Evolutionary conservation across 2,329 filamentous ascomycete genomes (phyloP).

Genomic region (Chaetomiaceae sp.): DNA sequence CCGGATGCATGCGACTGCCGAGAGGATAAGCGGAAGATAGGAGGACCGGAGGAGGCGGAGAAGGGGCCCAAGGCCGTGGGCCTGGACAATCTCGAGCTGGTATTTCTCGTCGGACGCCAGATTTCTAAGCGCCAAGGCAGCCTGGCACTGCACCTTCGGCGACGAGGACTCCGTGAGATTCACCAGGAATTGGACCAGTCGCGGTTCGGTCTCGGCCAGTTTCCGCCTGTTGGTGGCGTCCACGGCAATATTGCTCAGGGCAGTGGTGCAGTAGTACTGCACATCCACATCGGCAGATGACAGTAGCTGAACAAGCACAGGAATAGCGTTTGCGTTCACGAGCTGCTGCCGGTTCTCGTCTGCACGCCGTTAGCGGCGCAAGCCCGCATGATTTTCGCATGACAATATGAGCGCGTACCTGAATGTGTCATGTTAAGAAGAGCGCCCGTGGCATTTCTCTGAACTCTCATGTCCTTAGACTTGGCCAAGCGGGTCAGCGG

Average conservation of each 20-base stretch:
- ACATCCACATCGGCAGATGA: slow-evolving; percentile 93
- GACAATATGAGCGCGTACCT: slow-evolving; percentile 47
- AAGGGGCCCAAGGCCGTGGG: slow-evolving; percentile 76
- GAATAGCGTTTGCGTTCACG: slow-evolving; percentile 95
- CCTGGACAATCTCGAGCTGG: slow-evolving; percentile 92
- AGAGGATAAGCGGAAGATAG: slow-evolving; percentile 91
- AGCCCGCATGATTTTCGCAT: background rate
- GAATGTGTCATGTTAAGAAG: slow-evolving; percentile 99
- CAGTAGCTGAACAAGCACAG: slow-evolving; percentile 89
- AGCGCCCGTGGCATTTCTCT: slow-evolving; percentile 93
- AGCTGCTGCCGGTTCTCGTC: slow-evolving; percentile 98
- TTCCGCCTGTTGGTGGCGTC: slow-evolving; percentile 87
- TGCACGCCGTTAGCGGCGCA: slow-evolving; percentile 31
- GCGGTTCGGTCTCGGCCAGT: slow-evolving; percentile 82
- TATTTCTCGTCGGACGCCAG: slow-evolving; percentile 98
- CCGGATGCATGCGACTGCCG: slow-evolving; percentile 93
- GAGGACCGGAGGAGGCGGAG: slow-evolving; percentile 89
- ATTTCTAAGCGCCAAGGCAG: slow-evolving; percentile 87
- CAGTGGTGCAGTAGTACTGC: slow-evolving; percentile 98
- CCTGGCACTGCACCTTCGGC: slow-evolving; percentile 96
- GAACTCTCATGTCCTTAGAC: slow-evolving; percentile 97
- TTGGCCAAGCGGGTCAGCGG: slow-evolving; percentile 89
- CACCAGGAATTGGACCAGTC: slow-evolving; percentile 87
- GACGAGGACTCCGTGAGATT: slow-evolving; percentile 96
- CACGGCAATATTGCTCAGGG: slow-evolving; percentile 96